Evolutionary conservation across 176 grass and related monocot genomes (phyloP).

Genomic region (Cenchrus fungigraminus): DNA sequence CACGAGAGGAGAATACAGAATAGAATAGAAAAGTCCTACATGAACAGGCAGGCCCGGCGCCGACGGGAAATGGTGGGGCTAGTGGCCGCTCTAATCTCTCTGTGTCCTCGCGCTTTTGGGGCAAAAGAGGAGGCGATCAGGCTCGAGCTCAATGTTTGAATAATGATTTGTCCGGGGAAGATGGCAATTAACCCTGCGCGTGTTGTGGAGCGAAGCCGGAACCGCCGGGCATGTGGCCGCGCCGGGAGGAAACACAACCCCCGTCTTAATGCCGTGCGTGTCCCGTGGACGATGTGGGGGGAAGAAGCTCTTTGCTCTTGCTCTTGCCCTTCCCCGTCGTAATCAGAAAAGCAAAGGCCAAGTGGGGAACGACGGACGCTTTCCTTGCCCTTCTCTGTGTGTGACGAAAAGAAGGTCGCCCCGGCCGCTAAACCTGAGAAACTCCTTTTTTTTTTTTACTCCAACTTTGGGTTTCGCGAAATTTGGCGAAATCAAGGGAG

Average conservation of each 20-base stretch:
- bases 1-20: too few species aligned
- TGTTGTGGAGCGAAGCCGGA: conserved; percentile 1
- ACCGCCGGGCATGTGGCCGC: conserved; percentile 38
- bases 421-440: too few species aligned
- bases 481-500: not conserved
- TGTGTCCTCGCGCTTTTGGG: not conserved
- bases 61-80: not conserved
- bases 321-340: not conserved
- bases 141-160: not conserved
- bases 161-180: not conserved
- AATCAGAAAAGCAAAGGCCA: not conserved
- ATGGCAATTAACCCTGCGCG: conserved; percentile 14
- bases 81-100: not conserved
- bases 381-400: not conserved
- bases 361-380: too few species aligned
- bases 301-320: too few species aligned
- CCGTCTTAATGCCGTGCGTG: conserved; percentile 43
- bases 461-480: not conserved
- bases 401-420: not conserved
- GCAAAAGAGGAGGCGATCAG: not conserved
- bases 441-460: too few species aligned
- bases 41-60: not conserved
- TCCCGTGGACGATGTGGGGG: conserved; percentile 38
- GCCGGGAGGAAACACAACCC: conserved; percentile 35
- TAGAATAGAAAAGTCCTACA: too few species aligned